Percentiles rank a stretch among this genome's conserved stretches.
Conservation (phyloP, 805 yeast species). For the Wickerhamomyces hampshirensis region DNA sequence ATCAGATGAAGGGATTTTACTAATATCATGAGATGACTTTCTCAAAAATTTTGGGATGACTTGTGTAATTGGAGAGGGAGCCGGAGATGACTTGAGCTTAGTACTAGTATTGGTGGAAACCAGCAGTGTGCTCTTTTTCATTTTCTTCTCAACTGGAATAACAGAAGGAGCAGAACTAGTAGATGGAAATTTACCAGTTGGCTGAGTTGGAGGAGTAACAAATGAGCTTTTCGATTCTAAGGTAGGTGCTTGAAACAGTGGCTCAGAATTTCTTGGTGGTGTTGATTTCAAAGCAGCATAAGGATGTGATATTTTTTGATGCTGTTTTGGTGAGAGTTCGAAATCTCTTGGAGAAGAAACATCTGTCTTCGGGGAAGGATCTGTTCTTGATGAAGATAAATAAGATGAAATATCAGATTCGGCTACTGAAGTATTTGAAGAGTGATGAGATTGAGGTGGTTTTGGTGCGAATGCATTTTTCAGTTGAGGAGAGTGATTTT, state of each 20-base stretch:
- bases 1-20: conserved; percentile 16
- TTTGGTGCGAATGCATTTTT: conserved; percentile 4
- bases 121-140: too few species aligned
- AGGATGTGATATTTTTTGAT: conserved; percentile 11
- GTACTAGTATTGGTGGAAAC: conserved; percentile 5
- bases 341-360: neutral
- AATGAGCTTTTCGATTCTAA: neutral
- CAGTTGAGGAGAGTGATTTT: conserved; percentile 6
- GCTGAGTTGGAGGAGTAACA: conserved; percentile 13
- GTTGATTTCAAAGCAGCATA: conserved; percentile 10
- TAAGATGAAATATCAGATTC: neutral
- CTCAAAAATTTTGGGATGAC: conserved; percentile 21
- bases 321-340: neutral
- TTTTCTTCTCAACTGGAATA: neutral
- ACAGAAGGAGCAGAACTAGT: conserved; percentile 8
- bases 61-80: conserved; percentile 22
- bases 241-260: neutral
- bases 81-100: conserved; percentile 11
- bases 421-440: neutral
- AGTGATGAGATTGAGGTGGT: neutral
- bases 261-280: conserved; percentile 8
- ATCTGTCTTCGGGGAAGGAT: neutral
- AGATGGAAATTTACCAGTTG: conserved; percentile 10
- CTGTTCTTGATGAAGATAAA: neutral
- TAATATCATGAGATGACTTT: conserved; percentile 7